Evolutionary conservation across 2,329 filamentous ascomycete species (phyloP).

Genomic region (Penicillium thymicola): DNA sequence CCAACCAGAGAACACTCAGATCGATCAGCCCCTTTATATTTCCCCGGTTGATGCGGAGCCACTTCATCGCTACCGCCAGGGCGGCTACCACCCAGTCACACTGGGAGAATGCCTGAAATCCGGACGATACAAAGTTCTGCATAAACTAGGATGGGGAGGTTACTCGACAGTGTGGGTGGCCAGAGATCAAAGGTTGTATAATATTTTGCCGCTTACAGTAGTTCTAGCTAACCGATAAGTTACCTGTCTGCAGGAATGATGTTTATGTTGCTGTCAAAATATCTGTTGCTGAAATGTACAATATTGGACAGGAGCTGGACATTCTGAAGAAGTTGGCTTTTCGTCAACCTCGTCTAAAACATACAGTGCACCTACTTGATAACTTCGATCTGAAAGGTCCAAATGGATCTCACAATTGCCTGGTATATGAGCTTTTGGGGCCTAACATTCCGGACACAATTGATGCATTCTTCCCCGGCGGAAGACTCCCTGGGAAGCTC

Average conservation of each 20-base stretch:
- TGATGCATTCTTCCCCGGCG: conserved; percentile 31
- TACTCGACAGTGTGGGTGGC: conserved; percentile 39
- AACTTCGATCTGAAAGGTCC: conserved; percentile 41
- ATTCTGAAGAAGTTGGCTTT: conserved; percentile 14
- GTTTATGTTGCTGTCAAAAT: conserved; percentile 29
- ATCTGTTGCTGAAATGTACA: conserved; percentile 13
- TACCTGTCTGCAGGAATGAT: conserved; percentile 11
- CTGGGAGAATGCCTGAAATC: conserved; percentile 30
- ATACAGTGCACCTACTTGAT: conserved; percentile 39
- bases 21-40: conserved; percentile 6
- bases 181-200: conserved; percentile 27
- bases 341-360: conserved; percentile 12
- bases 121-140: conserved; percentile 34
- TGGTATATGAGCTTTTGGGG: conserved; percentile 44
- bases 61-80: conserved; percentile 23
- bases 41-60: conserved; percentile 21
- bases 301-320: conserved; percentile 17
- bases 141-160: conserved; percentile 39
- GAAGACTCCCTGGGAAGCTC: conserved; percentile 41
- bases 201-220: neutral
- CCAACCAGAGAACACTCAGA: neutral
- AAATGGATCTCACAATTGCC: conserved; percentile 47
- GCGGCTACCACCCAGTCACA: conserved; percentile 35
- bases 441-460: conserved; percentile 40
- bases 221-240: conserved; percentile 14